Percentiles rank a stretch among this genome's conserved stretches.
Conservation (phyloP, 345 rosid genomes). For the Clarkia xantiana region DNA sequence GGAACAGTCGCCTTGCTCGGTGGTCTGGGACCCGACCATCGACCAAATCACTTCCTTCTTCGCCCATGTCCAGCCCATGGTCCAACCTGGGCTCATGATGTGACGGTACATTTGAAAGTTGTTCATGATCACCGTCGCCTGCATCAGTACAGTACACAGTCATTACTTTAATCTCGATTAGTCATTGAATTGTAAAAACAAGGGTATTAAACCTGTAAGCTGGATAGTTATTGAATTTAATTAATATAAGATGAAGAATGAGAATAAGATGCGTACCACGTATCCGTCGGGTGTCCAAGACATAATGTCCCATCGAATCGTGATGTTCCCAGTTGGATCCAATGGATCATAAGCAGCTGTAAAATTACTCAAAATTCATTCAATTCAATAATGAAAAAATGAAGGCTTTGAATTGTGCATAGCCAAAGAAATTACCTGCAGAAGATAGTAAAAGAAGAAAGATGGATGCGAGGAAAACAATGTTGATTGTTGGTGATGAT, state of each 20-base stretch:
- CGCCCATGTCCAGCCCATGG: slow-evolving; percentile 81
- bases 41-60: slow-evolving; percentile 84
- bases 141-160: too few relatives aligned
- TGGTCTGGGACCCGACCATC: slow-evolving; percentile 66
- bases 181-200: too few relatives aligned
- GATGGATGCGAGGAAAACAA: slow-evolving; percentile 15
- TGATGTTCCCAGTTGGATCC: slow-evolving; percentile 78
- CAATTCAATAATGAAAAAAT: too few relatives aligned
- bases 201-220: too few relatives aligned
- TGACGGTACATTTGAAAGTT: slow-evolving; percentile 73
- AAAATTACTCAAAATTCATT: background rate
- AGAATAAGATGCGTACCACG: slow-evolving; percentile 26
- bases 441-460: slow-evolving; percentile 26
- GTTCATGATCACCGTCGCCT: slow-evolving; percentile 63
- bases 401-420: background rate
- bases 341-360: slow-evolving; percentile 87
- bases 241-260: too few relatives aligned
- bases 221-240: too few relatives aligned
- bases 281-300: slow-evolving; percentile 87
- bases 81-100: slow-evolving; percentile 75
- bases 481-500: slow-evolving; percentile 19
- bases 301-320: slow-evolving; percentile 82
- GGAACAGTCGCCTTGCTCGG: slow-evolving; percentile 93
- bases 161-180: too few relatives aligned
- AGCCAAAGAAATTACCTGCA: slow-evolving; percentile 24